A percentile compares a stretch with the other conserved stretches of the same genome.
Evolutionary conservation across 2,329 filamentous ascomycete genomes (phyloP).

Genomic region (Ceratocystis eucalypticola): DNA sequence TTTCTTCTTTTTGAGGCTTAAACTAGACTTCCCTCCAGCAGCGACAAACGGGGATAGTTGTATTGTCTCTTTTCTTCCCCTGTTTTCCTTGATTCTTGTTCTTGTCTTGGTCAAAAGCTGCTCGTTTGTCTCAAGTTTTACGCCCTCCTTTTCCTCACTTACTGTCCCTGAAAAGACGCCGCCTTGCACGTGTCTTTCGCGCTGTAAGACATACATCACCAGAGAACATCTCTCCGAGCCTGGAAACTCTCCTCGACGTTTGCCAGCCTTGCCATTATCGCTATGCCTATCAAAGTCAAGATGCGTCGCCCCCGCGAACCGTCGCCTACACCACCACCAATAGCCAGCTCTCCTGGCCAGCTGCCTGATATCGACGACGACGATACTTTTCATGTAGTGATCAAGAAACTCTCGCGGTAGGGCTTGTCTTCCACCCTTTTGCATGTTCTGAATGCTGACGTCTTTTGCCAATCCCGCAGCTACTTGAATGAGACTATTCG

Average conservation of each 20-base stretch:
- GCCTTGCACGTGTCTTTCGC: background rate
- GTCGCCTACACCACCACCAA: conserved; percentile 10
- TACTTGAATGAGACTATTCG: conserved; percentile 50
- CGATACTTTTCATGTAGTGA: conserved; percentile 33
- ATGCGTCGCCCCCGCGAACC: conserved; percentile 14
- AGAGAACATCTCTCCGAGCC: background rate
- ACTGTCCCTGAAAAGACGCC: background rate
- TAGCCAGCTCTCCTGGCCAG: conserved; percentile 22
- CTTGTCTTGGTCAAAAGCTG: background rate
- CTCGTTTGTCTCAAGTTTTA: background rate
- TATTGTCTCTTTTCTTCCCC: background rate
- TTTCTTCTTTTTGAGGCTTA: background rate
- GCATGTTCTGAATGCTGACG: background rate
- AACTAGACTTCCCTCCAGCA: background rate
- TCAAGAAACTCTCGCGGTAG: conserved; percentile 53
- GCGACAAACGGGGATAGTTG: background rate
- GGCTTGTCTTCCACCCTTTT: conserved; percentile 20
- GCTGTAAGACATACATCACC: background rate
- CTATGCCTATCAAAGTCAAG: conserved; percentile 19
- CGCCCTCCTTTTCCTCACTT: background rate
- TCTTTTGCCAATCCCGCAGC: conserved; percentile 27
- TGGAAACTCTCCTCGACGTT: background rate
- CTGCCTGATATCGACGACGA: conserved; percentile 25
- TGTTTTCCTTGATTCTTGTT: background rate
- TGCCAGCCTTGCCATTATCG: background rate